phyloP scores from a whole-genome alignment of 2,329 filamentous ascomycete species.

The Cercospora beticola region DNA sequence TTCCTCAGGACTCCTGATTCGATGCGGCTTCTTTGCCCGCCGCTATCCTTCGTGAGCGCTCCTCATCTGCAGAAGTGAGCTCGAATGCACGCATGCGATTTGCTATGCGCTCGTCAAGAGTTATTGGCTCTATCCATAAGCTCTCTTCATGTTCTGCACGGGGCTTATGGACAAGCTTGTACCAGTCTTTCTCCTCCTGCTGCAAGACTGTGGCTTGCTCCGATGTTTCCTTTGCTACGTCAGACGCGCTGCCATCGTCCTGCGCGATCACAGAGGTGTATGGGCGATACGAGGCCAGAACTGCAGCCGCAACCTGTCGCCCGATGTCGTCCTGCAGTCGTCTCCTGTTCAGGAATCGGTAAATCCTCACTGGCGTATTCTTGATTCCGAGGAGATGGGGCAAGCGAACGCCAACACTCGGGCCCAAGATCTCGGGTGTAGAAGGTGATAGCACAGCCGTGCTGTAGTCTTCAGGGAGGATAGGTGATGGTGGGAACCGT shows the following conservation, averaged over 20 bases:
- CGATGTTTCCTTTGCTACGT: constrained; percentile 40
- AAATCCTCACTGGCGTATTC: constrained; percentile 82
- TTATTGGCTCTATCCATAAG: constrained; percentile 70
- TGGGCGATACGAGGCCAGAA: constrained; percentile 60
- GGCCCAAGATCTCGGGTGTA: constrained; percentile 70
- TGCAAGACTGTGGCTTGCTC: constrained; percentile 67
- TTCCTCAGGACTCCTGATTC: neutral
- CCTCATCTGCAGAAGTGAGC: constrained; percentile 67
- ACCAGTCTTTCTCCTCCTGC: constrained; percentile 78
- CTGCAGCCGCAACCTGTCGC: constrained; percentile 80
- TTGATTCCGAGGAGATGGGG: constrained; percentile 91
- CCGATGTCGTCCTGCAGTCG: constrained; percentile 84
- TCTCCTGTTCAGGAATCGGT: constrained; percentile 83
- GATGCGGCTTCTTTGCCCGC: constrained; percentile 23
- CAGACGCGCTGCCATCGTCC: constrained; percentile 29
- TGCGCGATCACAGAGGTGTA: constrained; percentile 38
- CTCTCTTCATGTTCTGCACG: constrained; percentile 54
- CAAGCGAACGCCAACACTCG: constrained; percentile 70
- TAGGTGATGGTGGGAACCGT: constrained; percentile 70
- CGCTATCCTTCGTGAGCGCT: constrained; percentile 54
- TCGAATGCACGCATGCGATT: constrained; percentile 79
- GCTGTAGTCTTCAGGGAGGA: constrained; percentile 69
- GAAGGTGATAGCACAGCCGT: constrained; percentile 62
- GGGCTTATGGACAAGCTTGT: constrained; percentile 66
- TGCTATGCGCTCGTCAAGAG: constrained; percentile 72